Base-by-base conservation (phyloP, 768 basidiomycete genomes). In the Suillus variegatus region DNA sequence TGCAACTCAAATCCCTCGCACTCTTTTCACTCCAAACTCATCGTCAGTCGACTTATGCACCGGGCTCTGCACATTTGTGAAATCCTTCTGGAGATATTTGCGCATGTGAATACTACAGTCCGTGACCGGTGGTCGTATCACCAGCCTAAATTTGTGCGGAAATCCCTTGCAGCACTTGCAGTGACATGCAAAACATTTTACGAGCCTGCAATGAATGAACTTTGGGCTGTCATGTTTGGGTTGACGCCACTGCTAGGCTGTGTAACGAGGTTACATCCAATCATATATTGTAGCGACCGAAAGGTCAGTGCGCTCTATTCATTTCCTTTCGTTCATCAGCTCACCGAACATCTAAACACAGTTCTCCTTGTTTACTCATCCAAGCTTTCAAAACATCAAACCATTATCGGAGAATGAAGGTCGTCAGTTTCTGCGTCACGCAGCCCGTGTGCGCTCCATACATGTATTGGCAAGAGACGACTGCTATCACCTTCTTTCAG, bases 101-200 rank as follows among this genome's bases (percentile, higher is more conserved):
- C 6, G 8, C 13, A 57, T 22, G n/a, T 38, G 20, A 38, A 57
- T 57, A 7, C 6, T n/a, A n/a, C n/a, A n/a, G 6, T 16, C 41
- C 6, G 16, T 14, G 14, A 16, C 49, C 25, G 9, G 12, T 22
- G 1, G 7, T 22, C 7, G 1, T 14, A 7, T 57, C 13, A 58
- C 18, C 16, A 22, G 16, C 38, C 22, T 49, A 13, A 22, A 49
- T 49, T 14, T 49, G 47, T 13, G 3, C 22, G 12, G 8, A 58
- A 25, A 35, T 40, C 35, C 36, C 25, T 57, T 16, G 52, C 62
- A 52, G 62, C 36, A 6, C 47, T 63, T 38, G 36, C 62, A 7
- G 58, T 36, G 52, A 63, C 62, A 41, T 58, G 62, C 40, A 63
- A 58, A 38, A 22, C 36, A 4, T 54, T 58, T 22, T n/a, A 63